Evolutionary conservation across 2,329 filamentous ascomycete genomes (phyloP).

Genomic region (Fusarium brachygibbosum): DNA sequence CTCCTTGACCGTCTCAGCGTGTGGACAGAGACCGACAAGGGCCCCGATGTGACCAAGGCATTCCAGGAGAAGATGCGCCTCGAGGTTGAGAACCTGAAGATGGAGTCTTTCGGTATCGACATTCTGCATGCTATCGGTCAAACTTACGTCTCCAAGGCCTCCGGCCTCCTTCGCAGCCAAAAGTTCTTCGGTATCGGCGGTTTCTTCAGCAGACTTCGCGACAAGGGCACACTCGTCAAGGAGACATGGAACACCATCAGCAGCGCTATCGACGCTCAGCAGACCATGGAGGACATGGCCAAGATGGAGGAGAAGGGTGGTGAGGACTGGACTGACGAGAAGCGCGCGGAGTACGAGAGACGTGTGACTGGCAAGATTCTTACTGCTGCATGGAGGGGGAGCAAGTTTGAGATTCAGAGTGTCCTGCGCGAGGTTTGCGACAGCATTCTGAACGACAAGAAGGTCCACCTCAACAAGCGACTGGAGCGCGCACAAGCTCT

Average conservation of each 20-base stretch:
- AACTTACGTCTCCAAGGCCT: conserved; percentile 90
- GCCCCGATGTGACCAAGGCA: conserved; percentile 82
- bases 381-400: conserved; percentile 94
- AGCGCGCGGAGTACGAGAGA: conserved; percentile 94
- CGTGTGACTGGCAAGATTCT: conserved; percentile 98
- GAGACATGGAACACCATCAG: conserved; percentile 99
- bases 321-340: conserved; percentile 98
- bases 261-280: conserved; percentile 95
- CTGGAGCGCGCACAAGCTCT: conserved; percentile 92
- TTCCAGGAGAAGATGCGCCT: conserved; percentile 96
- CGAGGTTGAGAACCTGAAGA: conserved; percentile 98
- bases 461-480: conserved; percentile 84
- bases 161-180: conserved; percentile 90
- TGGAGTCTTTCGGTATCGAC: conserved; percentile 97
- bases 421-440: conserved; percentile 96
- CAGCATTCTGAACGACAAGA: conserved; percentile 82
- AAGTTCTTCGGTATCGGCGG: conserved; percentile 97
- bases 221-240: conserved; percentile 96
- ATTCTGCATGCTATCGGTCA: conserved; percentile 95
- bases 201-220: conserved; percentile 93
- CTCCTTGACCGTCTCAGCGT: conserved; percentile 90
- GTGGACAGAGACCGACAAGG: conserved; percentile 98
- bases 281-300: conserved; percentile 99
- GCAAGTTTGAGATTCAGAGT: conserved; percentile 97
- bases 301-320: conserved; percentile 94